These are phyloP conservation scores for Debaryomyces prosopidis DNA, from an alignment of 805 yeast genomes.

Conservation along the genomic window DNA sequence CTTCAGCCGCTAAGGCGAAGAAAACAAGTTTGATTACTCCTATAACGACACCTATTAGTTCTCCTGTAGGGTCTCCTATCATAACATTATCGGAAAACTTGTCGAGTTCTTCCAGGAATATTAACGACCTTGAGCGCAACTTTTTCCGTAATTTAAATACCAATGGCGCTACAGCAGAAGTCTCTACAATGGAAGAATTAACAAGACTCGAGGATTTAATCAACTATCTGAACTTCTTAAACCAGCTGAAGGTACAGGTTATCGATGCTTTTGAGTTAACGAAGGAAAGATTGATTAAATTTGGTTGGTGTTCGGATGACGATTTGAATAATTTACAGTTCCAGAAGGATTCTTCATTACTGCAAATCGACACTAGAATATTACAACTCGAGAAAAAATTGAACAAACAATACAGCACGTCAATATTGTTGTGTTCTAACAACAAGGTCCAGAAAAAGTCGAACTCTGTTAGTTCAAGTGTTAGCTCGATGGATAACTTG, in stretches of 20 bases:
- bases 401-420: constrained; percentile 26
- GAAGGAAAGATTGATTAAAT: constrained; percentile 27
- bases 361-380: constrained; percentile 39
- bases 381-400: constrained; percentile 38
- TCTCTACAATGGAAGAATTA: constrained; percentile 22
- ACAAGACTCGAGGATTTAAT: constrained; percentile 23
- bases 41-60: constrained; percentile 29
- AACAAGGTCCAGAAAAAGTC: constrained; percentile 6
- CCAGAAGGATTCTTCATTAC: constrained; percentile 37
- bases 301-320: constrained; percentile 45
- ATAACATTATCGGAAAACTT: constrained; percentile 41
- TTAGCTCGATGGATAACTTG: neutral
- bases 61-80: constrained; percentile 38
- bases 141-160: constrained; percentile 27
- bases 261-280: constrained; percentile 35
- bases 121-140: constrained; percentile 34
- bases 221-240: constrained; percentile 32
- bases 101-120: constrained; percentile 23
- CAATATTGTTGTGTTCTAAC: constrained; percentile 16
- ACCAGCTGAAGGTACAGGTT: constrained; percentile 32
- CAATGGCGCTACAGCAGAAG: neutral
- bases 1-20: neutral
- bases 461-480: constrained; percentile 1
- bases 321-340: constrained; percentile 40
- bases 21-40: constrained; percentile 3